Evolutionary conservation across 805 yeast genomes (phyloP), one percentile per base, ranked within the genome.

Genomic region (Cyberlindnera xylosilytica): DNA sequence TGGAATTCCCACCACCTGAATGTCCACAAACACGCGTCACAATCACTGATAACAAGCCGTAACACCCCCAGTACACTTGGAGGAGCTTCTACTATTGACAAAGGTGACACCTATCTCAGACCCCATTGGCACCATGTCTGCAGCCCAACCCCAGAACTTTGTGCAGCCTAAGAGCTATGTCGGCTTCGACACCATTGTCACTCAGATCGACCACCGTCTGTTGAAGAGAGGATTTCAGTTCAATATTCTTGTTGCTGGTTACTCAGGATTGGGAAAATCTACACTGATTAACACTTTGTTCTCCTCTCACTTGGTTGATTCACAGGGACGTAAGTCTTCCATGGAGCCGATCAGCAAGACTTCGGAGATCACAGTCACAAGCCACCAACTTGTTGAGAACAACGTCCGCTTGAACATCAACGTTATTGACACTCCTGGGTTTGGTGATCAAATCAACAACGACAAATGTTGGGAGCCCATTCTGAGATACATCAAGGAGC

Each of bases 391-490:
- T 51, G 66, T 79, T 44, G 99, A 93, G 66, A 89, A 88, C 63
- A 86, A 85, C 51, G 98, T 93, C 44, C 80, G 82, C 49, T 78
- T 93, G 62, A 83, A 83, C 57, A 70, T 93, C 50, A 90, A 88
- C 56, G 81, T 93, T 42, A 87, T 93, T 60, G 99, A 93, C 63
- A 93, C 99, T 3, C 98, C 98, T 17, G 98, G 98, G 13, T 93
- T 88, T 71, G 98, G 97, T 30, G 99, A 93, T 72, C 96, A 87
- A 68, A 85, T 93, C 53, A 87, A 89, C 69, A 90, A 90, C 66
- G 95, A 87, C 57, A 86, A 84, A 66, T 89, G 95, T 66, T 91
- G 97, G 97, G 98, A 90, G 56, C 97, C 97, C 40, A 81, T 90
- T 49, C 83, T 90, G 51, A 88, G 87, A 66, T 90, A 89, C 68